A percentile compares a stretch with the other conserved stretches of the same genome.
Evolutionary conservation across 2,329 filamentous ascomycete genomes (phyloP).

Genomic region (Emergomyces africanus): DNA sequence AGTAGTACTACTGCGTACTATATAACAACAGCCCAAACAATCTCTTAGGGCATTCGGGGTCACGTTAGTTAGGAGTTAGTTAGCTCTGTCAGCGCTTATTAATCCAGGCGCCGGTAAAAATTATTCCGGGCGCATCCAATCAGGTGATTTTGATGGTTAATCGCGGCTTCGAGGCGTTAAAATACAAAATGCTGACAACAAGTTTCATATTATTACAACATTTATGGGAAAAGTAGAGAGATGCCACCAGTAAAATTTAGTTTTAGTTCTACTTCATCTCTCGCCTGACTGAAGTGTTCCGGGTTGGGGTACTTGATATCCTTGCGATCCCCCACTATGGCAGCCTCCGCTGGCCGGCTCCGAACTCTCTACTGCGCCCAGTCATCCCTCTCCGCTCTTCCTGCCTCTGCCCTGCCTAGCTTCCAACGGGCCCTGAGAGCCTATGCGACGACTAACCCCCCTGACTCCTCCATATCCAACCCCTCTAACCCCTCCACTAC

Average conservation of each 20-base stretch:
- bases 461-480: slow-evolving; percentile 20
- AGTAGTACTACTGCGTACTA: too few species aligned
- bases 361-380: slow-evolving; percentile 20
- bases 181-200: neutral
- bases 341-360: slow-evolving; percentile 20
- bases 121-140: neutral
- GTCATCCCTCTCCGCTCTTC: slow-evolving; percentile 10
- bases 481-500: slow-evolving; percentile 36
- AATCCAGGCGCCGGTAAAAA: neutral
- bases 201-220: neutral
- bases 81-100: neutral
- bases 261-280: too few species aligned
- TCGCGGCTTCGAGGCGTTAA: neutral
- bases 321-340: slow-evolving; percentile 16
- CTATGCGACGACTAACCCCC: slow-evolving; percentile 28
- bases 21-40: too few species aligned
- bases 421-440: slow-evolving; percentile 13
- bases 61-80: too few species aligned
- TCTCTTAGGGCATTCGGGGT: neutral
- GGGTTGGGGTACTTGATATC: neutral
- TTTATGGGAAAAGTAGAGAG: neutral
- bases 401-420: neutral
- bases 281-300: neutral
- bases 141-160: neutral
- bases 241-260: neutral